Percentiles rank a stretch among this genome's conserved stretches.
These are phyloP conservation scores for Acer saccharum DNA, from an alignment of 345 rosid species.

Conservation along the genomic window DNA sequence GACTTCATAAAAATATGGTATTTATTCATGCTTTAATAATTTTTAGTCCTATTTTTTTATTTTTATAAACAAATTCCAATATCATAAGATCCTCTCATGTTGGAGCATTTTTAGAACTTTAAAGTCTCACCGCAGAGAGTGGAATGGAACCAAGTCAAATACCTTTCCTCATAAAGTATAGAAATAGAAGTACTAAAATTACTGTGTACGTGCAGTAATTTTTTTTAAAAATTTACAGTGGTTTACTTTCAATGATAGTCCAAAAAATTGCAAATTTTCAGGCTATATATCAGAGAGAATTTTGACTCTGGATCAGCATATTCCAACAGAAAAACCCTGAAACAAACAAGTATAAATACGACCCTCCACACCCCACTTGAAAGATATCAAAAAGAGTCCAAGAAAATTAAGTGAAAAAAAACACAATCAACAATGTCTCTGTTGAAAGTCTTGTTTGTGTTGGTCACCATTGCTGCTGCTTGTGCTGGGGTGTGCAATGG, in stretches of 20 bases:
- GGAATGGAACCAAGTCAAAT: neutral
- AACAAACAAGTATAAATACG: neutral
- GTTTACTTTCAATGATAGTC: neutral
- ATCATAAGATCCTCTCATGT: neutral
- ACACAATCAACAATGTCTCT: neutral
- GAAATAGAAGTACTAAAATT: no score
- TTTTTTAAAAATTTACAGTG: no score
- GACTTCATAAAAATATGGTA: neutral
- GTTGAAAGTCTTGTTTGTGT: neutral
- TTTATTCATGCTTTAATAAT: neutral
- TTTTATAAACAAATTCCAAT: no score
- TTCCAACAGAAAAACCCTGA: neutral
- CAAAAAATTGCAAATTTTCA: neutral
- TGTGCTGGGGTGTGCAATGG: conserved; percentile 15
- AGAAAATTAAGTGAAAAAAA: neutral
- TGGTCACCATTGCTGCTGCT: conserved; percentile 8
- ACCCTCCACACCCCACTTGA: neutral
- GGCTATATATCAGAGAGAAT: neutral
- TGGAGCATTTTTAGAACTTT: neutral
- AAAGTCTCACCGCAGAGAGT: conserved; percentile 4
- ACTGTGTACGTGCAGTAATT: no score
- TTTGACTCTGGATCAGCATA: neutral
- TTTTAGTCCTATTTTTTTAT: no score
- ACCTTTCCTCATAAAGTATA: neutral
- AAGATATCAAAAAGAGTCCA: neutral